These are phyloP conservation scores for Rachicladosporium sp. DNA, from an alignment of 2,329 filamentous ascomycete species.

Conservation along the genomic window DNA sequence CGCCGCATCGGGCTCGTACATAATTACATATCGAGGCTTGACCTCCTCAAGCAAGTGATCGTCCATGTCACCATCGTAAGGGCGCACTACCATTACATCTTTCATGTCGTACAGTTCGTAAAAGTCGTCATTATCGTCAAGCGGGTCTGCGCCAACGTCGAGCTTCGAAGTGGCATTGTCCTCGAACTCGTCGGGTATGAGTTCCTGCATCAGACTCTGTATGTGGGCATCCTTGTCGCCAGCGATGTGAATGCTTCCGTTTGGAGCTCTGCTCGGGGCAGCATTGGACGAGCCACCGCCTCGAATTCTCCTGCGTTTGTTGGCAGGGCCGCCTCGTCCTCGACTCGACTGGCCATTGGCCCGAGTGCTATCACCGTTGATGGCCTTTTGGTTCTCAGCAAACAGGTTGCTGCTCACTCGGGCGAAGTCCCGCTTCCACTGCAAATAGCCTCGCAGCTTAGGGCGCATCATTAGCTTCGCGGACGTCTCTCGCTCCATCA, in stretches of 20 bases:
- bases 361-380: conserved; percentile 48
- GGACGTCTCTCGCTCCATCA: conserved; percentile 42
- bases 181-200: conserved; percentile 69
- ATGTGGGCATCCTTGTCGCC: conserved; percentile 78
- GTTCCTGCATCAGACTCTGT: conserved; percentile 66
- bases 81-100: conserved; percentile 76
- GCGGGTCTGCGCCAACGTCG: conserved; percentile 62
- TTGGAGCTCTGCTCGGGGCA: conserved; percentile 51
- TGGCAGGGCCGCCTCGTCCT: conserved; percentile 52
- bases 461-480: conserved; percentile 82
- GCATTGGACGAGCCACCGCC: conserved; percentile 57
- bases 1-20: conserved; percentile 93
- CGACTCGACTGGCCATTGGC: conserved; percentile 35
- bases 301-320: conserved; percentile 74
- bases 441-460: conserved; percentile 72
- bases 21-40: conserved; percentile 87
- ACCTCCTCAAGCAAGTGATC: conserved; percentile 93
- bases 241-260: conserved; percentile 61
- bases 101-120: conserved; percentile 87
- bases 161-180: conserved; percentile 52
- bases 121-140: conserved; percentile 85
- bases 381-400: conserved; percentile 63
- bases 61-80: conserved; percentile 91
- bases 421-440: conserved; percentile 82
- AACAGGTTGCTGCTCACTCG: conserved; percentile 72